phyloP scores from a whole-genome alignment of 352 stramenopile species.

The Achlya hypogyna region DNA sequence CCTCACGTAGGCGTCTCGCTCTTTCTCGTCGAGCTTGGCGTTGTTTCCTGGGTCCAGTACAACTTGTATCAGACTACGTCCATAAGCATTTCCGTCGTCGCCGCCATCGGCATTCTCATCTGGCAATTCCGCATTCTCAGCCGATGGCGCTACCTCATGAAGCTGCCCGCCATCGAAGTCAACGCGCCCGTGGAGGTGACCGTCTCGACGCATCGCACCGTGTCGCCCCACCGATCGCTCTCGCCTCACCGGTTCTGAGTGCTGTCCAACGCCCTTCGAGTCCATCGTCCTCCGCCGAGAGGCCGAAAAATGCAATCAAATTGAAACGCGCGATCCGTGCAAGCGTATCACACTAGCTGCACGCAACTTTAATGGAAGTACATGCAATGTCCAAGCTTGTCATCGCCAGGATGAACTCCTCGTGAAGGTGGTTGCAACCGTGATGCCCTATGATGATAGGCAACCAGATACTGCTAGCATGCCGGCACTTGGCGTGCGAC shows the following conservation, averaged over 20 bases:
- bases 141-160: constrained; percentile 66
- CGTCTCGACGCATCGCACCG: neutral
- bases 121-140: constrained; percentile 63
- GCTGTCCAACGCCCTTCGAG: too few relatives aligned
- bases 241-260: neutral
- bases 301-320: too few relatives aligned
- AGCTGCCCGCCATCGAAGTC: constrained; percentile 17
- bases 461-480: too few relatives aligned
- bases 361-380: too few relatives aligned
- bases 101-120: constrained; percentile 40
- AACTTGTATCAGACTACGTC: constrained; percentile 32
- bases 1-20: constrained; percentile 34
- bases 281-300: too few relatives aligned
- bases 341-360: too few relatives aligned
- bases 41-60: constrained; percentile 62
- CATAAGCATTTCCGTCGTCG: constrained; percentile 39
- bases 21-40: constrained; percentile 50
- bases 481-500: too few relatives aligned
- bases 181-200: neutral
- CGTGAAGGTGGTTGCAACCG: too few relatives aligned
- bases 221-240: neutral
- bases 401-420: too few relatives aligned
- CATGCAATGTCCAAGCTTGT: too few relatives aligned
- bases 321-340: too few relatives aligned
- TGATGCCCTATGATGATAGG: too few relatives aligned